Evolutionary conservation across 805 yeast genomes (phyloP), one percentile per base, ranked within the genome.

Genomic region (Candida sphagnicola): DNA sequence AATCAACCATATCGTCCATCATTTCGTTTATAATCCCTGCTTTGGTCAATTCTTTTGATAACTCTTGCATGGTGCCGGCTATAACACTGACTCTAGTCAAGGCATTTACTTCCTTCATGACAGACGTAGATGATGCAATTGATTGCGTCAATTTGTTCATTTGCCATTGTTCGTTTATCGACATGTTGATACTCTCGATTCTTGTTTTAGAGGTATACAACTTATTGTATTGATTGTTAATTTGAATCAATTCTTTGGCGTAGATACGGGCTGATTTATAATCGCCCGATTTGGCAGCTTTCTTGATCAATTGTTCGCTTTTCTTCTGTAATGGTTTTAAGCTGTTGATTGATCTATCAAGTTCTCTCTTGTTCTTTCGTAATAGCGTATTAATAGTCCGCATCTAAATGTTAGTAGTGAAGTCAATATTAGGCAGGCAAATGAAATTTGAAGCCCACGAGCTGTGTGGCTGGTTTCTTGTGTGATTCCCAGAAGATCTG

Each of bases 21-120:
- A 93, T 93, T 56, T 93, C 99, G 48, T 86, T 87, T 38, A 93
- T 88, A 32, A 93, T 76, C 0, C 93, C 93, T 10, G 85, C 77
- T 59, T 82, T 85, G 78, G 85, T 80, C 50, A 91, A 72, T 62
- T 93, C 99, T 53, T 77, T 82, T 43, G 91, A 85, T 41, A 93
- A 65, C 49, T 84, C 95, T 53, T 83, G 83, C 85, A 91, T 88
- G 0, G 95, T 82, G 8, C 77, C 79, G 50, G 80, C 79, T 38
- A 93, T 62, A 47, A 84, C 89, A 0, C 98, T 97, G 38, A 93
- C 56, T 44, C 73, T 72, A 1, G 90, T 82, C 52, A 93, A 67
- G 32, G 74, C 74, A 56, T 88, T 90, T 39, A 93, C 93, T 41
- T 91, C 96, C 53, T 74, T 78, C 97, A 93, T 90, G 14, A 93